Evolutionary conservation across 1,139 yeast genomes (phyloP).

Genomic region (Geotrichum citri-aurantii): DNA sequence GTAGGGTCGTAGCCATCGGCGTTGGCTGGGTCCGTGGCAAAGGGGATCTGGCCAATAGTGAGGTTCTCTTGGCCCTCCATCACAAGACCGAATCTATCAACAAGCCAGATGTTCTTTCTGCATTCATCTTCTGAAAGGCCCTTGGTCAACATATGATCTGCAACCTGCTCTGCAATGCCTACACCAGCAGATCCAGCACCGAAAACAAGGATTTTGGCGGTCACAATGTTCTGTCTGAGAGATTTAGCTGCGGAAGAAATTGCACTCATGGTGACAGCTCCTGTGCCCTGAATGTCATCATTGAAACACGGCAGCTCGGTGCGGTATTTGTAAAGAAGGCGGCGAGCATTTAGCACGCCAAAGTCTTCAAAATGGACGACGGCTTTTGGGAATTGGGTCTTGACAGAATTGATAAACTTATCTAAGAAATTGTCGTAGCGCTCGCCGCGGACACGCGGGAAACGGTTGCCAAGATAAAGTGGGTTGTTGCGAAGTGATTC

Average conservation of each 20-base stretch:
- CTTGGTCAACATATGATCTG: conserved; percentile 75
- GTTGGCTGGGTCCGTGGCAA: conserved; percentile 61
- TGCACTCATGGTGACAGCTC: conserved; percentile 96
- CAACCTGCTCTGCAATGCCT: conserved; percentile 92
- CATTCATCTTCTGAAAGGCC: conserved; percentile 73
- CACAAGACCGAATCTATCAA: conserved; percentile 83
- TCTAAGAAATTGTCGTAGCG: conserved; percentile 79
- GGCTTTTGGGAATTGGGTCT: conserved; percentile 77
- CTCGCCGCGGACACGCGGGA: conserved; percentile 80
- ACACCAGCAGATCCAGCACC: conserved; percentile 98
- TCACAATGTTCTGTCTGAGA: conserved; percentile 60
- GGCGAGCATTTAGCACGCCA: conserved; percentile 85
- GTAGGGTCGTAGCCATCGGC: conserved; percentile 59
- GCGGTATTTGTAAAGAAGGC: conserved; percentile 70
- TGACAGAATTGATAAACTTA: conserved; percentile 63
- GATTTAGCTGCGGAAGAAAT: conserved; percentile 80
- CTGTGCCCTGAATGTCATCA: conserved; percentile 99
- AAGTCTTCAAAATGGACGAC: conserved; percentile 95
- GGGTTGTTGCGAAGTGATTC: conserved; percentile 70
- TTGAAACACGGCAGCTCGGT: conserved; percentile 77
- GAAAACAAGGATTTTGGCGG: conserved; percentile 64
- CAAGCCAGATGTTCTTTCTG: conserved; percentile 61
- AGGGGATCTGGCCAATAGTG: conserved; percentile 57
- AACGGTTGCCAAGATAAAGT: conserved; percentile 84
- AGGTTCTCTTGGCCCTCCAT: conserved; percentile 44